Conservation (phyloP, 768 basidiomycete genomes). For the Naganishia antarctica region DNA sequence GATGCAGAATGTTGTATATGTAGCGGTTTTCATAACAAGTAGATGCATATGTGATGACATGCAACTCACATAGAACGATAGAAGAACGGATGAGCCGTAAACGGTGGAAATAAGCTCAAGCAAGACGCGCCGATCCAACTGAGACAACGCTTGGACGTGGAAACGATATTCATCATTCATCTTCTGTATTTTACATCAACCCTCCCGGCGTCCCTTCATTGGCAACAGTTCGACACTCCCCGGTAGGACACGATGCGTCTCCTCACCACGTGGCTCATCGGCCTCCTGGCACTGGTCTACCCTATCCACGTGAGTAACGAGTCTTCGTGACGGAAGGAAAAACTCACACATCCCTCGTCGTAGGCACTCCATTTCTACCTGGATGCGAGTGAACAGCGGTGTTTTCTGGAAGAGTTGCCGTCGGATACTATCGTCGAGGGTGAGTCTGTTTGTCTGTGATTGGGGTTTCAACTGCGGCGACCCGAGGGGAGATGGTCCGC, state of each 20-base stretch:
- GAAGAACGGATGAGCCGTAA: no score
- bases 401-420: conserved; percentile 94
- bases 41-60: no score
- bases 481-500: no score
- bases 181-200: no score
- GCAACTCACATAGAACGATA: neutral
- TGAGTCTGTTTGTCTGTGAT: conserved; percentile 45
- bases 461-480: neutral
- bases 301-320: conserved; percentile 6
- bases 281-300: conserved; percentile 8
- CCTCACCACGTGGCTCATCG: conserved; percentile 3
- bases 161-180: neutral
- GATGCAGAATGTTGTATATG: neutral
- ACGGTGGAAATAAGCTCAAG: no score
- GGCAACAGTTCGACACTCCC: no score
- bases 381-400: conserved; percentile 84
- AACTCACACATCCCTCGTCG: no score
- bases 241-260: neutral
- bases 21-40: no score
- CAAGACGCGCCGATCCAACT: neutral
- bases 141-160: no score
- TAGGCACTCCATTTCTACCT: conserved; percentile 90
- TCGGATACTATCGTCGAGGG: conserved; percentile 93
- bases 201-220: no score
- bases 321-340: no score